These are phyloP conservation scores for Fusarium torreyae DNA, from an alignment of 2,329 filamentous ascomycete species.

Conservation along the genomic window DNA sequence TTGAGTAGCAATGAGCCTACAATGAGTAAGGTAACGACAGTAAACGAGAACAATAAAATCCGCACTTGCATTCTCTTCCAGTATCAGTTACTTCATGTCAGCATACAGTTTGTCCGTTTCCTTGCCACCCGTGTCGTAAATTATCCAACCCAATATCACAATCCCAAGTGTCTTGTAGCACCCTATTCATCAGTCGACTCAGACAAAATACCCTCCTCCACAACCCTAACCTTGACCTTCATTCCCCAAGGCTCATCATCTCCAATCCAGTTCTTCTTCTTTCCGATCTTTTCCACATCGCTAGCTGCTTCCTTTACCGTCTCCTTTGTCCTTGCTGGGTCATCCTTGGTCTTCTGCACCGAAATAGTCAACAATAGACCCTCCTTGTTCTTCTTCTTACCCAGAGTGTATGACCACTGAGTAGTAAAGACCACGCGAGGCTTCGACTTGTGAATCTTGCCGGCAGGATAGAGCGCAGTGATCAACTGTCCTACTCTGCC, in stretches of 20 bases:
- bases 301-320: slow-evolving; percentile 58
- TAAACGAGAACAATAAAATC: background rate
- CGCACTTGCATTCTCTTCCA: slow-evolving; percentile 10
- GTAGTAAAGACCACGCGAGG: slow-evolving; percentile 59
- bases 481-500: slow-evolving; percentile 72
- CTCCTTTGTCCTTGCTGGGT: slow-evolving; percentile 58
- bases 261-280: slow-evolving; percentile 70
- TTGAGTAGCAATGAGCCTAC: slow-evolving; percentile 14
- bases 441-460: slow-evolving; percentile 59
- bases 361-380: slow-evolving; percentile 62
- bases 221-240: slow-evolving; percentile 55
- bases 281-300: slow-evolving; percentile 69
- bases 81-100: background rate
- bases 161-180: background rate
- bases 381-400: slow-evolving; percentile 57
- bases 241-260: slow-evolving; percentile 56
- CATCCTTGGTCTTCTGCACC: slow-evolving; percentile 56
- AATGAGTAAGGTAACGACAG: too few species aligned
- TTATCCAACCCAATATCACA: background rate
- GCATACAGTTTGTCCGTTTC: slow-evolving; percentile 5
- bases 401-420: slow-evolving; percentile 59
- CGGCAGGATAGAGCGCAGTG: slow-evolving; percentile 73
- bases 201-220: slow-evolving; percentile 52
- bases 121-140: background rate
- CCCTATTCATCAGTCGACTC: slow-evolving; percentile 6